Conservation (phyloP, 2,329 filamentous ascomycete species). For the Emmonsia crescens region DNA sequence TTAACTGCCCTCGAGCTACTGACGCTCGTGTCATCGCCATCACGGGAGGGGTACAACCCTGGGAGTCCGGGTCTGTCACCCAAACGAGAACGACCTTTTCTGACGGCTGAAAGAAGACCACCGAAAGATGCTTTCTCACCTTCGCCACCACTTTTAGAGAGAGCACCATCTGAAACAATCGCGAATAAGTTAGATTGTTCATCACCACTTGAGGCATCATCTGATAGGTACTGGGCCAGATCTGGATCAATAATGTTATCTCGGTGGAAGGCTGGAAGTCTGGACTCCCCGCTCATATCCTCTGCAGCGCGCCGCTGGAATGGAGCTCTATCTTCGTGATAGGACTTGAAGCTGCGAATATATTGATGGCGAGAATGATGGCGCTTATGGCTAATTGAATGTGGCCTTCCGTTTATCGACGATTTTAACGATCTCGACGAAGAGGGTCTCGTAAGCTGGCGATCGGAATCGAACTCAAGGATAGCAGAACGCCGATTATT, state of each 20-base stretch:
- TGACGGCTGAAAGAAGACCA: conserved; percentile 59
- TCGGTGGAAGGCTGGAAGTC: conserved; percentile 86
- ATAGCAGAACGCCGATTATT: conserved; percentile 76
- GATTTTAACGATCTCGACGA: conserved; percentile 85
- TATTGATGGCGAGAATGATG: conserved; percentile 83
- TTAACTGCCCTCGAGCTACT: conserved; percentile 48
- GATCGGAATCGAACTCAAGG: conserved; percentile 77
- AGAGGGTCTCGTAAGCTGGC: conserved; percentile 71
- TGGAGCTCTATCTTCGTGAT: conserved; percentile 70
- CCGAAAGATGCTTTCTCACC: conserved; percentile 64
- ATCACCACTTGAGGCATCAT: conserved; percentile 83
- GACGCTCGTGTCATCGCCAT: conserved; percentile 53
- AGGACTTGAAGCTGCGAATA: conserved; percentile 61
- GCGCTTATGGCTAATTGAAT: conserved; percentile 71
- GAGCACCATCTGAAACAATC: conserved; percentile 56
- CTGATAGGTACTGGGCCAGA: conserved; percentile 87
- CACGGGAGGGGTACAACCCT: conserved; percentile 58
- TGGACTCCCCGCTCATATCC: conserved; percentile 52
- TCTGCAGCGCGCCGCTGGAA: conserved; percentile 68
- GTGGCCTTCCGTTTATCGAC: conserved; percentile 55
- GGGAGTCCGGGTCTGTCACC: conserved; percentile 67
- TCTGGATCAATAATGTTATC: conserved; percentile 98
- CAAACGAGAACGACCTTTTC: conserved; percentile 60
- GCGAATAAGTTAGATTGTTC: conserved; percentile 79
- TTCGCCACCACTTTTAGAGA: conserved; percentile 55